Conservation (phyloP, 2,329 filamentous ascomycete species). For the Volutella citrinella region DNA sequence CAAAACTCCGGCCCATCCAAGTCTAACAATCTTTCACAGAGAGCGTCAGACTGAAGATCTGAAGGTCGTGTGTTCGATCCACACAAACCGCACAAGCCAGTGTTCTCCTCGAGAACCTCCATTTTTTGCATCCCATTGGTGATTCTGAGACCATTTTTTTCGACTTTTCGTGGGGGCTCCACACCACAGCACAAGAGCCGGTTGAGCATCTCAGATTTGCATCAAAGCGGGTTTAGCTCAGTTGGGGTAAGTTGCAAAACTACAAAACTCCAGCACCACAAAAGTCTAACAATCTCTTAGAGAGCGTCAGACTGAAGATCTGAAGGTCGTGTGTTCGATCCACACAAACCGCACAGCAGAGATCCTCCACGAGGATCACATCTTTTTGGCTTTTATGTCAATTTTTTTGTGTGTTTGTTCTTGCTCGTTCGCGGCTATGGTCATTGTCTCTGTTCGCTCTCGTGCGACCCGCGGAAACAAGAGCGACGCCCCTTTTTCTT, state of each 20-base stretch:
- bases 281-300: conserved; percentile 15
- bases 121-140: conserved; percentile 11
- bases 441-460: too few relatives aligned
- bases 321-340: conserved; percentile 31
- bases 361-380: too few relatives aligned
- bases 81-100: conserved; percentile 29
- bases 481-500: too few relatives aligned
- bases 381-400: conserved; percentile 13
- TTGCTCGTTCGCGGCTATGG: too few relatives aligned
- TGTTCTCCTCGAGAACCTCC: too few relatives aligned
- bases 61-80: conserved; percentile 31
- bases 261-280: conserved; percentile 13
- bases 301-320: conserved; percentile 23
- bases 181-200: too few relatives aligned
- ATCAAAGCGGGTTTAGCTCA: conserved; percentile 30
- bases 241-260: conserved; percentile 21
- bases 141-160: neutral
- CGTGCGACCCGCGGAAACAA: too few relatives aligned
- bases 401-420: too few relatives aligned
- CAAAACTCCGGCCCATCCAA: conserved; percentile 12
- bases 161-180: too few relatives aligned
- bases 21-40: conserved; percentile 17
- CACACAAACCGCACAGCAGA: conserved; percentile 29
- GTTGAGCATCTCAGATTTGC: too few relatives aligned
- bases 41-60: conserved; percentile 24